phyloP scores from a whole-genome alignment of 257 asterid species.

The Pogostemon cablin region DNA sequence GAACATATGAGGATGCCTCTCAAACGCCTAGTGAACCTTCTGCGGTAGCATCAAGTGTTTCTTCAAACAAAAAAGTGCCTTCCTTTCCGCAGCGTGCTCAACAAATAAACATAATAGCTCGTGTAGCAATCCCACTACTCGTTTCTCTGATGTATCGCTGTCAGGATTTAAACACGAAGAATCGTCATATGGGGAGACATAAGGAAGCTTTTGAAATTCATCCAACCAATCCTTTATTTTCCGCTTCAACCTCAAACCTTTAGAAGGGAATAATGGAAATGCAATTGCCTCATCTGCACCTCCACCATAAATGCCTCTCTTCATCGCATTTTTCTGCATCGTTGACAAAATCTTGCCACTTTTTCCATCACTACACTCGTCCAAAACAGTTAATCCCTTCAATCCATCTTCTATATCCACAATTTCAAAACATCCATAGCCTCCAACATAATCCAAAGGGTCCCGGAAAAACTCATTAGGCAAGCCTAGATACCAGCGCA shows the following conservation, averaged over 20 bases:
- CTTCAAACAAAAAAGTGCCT: constrained; percentile 61
- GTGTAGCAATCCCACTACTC: constrained; percentile 81
- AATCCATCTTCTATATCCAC: constrained; percentile 74
- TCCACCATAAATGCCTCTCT: constrained; percentile 55
- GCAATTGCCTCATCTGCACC: constrained; percentile 54
- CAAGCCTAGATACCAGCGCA: constrained; percentile 79
- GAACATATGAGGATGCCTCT: constrained; percentile 80
- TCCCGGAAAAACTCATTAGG: constrained; percentile 63
- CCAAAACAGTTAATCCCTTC: constrained; percentile 60
- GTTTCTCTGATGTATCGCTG: constrained; percentile 75
- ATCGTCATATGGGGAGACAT: constrained; percentile 74
- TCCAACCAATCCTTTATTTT: constrained; percentile 73
- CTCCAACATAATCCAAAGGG: constrained; percentile 50
- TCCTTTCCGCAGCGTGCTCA: constrained; percentile 85
- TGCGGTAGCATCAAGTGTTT: constrained; percentile 81
- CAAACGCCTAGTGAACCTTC: constrained; percentile 85
- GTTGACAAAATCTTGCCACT: constrained; percentile 42
- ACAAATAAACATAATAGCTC: constrained; percentile 82
- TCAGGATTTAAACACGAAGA: constrained; percentile 50
- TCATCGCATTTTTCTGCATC: constrained; percentile 68
- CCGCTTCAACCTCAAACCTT: constrained; percentile 73
- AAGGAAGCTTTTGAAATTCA: constrained; percentile 75
- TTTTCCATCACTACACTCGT: constrained; percentile 31
- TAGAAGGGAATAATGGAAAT: constrained; percentile 79
- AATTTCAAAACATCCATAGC: constrained; percentile 44